These are phyloP conservation scores for Dothideomycetes sp. DNA, from an alignment of 2,329 filamentous ascomycete species.

Conservation along the genomic window DNA sequence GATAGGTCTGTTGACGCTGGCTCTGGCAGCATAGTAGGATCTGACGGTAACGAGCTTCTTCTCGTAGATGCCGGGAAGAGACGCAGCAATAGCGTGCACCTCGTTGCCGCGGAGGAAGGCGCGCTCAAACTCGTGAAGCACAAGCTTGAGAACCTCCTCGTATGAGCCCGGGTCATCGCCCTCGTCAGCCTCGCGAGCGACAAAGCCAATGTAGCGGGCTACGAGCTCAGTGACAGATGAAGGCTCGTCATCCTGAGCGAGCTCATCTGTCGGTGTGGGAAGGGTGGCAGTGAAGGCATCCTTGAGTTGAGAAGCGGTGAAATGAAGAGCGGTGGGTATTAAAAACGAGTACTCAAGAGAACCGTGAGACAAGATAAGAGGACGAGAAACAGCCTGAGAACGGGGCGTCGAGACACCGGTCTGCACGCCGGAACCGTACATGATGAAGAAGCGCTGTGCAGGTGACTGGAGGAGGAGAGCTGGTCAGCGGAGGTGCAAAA, in stretches of 20 bases:
- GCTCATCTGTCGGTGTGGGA: slow-evolving; percentile 87
- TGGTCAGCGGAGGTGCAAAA: slow-evolving; percentile 12
- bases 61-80: slow-evolving; percentile 76
- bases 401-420: slow-evolving; percentile 96
- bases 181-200: slow-evolving; percentile 81
- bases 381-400: slow-evolving; percentile 84
- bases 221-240: slow-evolving; percentile 90
- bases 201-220: slow-evolving; percentile 83
- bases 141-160: slow-evolving; percentile 82
- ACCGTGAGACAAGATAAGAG: slow-evolving; percentile 83
- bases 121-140: slow-evolving; percentile 93
- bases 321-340: slow-evolving; percentile 90
- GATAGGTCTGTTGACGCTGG: slow-evolving; percentile 74
- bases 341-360: slow-evolving; percentile 94
- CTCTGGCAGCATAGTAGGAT: slow-evolving; percentile 84
- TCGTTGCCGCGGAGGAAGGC: slow-evolving; percentile 93
- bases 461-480: slow-evolving; percentile 4
- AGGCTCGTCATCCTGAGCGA: slow-evolving; percentile 97
- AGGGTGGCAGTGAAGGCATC: slow-evolving; percentile 79
- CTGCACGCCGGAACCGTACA: slow-evolving; percentile 76
- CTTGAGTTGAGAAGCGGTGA: slow-evolving; percentile 89
- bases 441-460: slow-evolving; percentile 36
- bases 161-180: slow-evolving; percentile 89
- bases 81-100: slow-evolving; percentile 79
- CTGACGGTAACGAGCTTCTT: slow-evolving; percentile 88